Evolutionary conservation across 129 eudicot genomes (phyloP), one percentile per base, ranked within the genome.

Genomic region (Helianthus tuberosus): DNA sequence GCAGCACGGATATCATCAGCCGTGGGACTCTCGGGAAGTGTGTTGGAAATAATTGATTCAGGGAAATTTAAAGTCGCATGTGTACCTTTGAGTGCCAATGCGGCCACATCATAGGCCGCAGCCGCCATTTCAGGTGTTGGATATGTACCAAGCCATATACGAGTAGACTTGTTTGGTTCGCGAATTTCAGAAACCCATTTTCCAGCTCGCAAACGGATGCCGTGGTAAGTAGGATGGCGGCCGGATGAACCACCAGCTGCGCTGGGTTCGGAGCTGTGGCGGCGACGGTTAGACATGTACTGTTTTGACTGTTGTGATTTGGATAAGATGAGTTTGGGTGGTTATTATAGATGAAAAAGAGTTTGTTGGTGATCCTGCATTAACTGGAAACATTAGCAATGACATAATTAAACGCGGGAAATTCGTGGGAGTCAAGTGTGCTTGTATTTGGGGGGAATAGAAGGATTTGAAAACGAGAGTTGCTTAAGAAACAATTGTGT

Each of bases 121-220:
- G 90, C 97, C 0, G 97, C 97, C 88, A 86, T 87, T 67, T 91
- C 96, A 0, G 97, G 90, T 0, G 88, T 85, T 1, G 85, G 82
- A 68, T 75, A 91, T 0, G 97, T 91, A 0, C 97, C 97, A 0
- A 91, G 88, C 97, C 97, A 91, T 9, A 91, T 91, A 0, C 97
- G 87, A 1, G 52, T 88, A 1, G 91, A 64, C 47, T 82, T 82
- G 43, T 83, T 76, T 23, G 97, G 97, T 73, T 91, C 96, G 1
- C 97, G 87, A 15, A 91, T 87, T 52, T 91, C 96, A 3, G 96
- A 88, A 4, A 89, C 90, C 97, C 97, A 91, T 77, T 91, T 91
- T 2, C 92, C 92, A 5, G 85, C 77, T 62, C 96, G 78, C 44
- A 64, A 67, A 25, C 96, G 81, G 46, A 89, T 84, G 8, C 89